These are phyloP conservation scores for Mortierella sp. DNA, from an alignment of 371 early-diverging fungal genomes.

Conservation along the genomic window DNA sequence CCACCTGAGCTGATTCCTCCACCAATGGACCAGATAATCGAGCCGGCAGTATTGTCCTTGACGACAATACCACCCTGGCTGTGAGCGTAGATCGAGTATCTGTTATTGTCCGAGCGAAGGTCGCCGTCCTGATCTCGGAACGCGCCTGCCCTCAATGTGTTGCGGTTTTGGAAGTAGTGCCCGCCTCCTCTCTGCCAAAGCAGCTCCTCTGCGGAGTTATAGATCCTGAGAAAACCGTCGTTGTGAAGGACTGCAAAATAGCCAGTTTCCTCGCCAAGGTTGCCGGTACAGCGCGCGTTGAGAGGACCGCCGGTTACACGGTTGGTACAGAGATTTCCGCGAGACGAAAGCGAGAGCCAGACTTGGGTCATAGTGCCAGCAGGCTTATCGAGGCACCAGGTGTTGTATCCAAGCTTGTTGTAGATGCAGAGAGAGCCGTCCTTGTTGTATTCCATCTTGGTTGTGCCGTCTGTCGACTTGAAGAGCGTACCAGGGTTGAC, in stretches of 20 bases:
- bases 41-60: neutral
- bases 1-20: neutral
- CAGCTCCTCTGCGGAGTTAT: neutral
- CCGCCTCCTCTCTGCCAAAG: neutral
- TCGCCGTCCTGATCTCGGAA: neutral
- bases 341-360: neutral
- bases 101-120: neutral
- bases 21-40: neutral
- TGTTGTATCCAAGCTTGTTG: neutral
- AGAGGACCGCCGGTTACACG: neutral
- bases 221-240: neutral
- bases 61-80: neutral
- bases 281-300: neutral
- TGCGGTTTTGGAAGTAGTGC: neutral
- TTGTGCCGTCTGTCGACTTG: neutral
- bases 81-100: neutral
- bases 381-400: neutral
- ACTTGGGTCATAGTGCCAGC: neutral
- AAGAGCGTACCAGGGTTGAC: neutral
- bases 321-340: neutral
- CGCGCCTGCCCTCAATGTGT: neutral
- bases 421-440: neutral
- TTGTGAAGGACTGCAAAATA: conserved; percentile 1
- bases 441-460: neutral
- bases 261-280: neutral